phyloP scores from a whole-genome alignment of 768 basidiomycete species.

The Psilocybe cyanescens region DNA sequence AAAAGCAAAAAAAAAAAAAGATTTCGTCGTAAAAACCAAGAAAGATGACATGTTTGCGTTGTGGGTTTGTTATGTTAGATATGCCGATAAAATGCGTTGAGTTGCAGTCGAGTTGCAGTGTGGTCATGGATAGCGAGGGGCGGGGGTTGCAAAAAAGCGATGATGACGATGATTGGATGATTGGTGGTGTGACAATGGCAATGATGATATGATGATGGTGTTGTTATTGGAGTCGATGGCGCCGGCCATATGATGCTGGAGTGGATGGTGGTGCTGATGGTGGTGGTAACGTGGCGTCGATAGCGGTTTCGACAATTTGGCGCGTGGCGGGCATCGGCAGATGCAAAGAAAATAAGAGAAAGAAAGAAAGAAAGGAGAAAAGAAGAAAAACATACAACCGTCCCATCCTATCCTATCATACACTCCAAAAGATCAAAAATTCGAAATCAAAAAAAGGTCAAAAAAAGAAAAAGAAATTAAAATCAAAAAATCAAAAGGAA shows the following conservation, averaged over 20 bases:
- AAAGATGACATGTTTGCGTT: too few relatives aligned
- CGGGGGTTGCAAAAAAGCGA: too few relatives aligned
- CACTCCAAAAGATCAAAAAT: background rate
- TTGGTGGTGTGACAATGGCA: background rate
- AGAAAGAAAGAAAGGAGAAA: constrained; percentile 1
- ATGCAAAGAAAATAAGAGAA: constrained; percentile 3
- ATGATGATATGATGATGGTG: background rate
- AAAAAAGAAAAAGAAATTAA: background rate
- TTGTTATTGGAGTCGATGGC: background rate
- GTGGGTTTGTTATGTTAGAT: too few relatives aligned
- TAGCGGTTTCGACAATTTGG: background rate
- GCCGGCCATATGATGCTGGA: background rate
- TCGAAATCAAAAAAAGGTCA: background rate
- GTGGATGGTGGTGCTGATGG: background rate
- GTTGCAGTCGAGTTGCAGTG: too few relatives aligned
- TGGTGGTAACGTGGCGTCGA: background rate
- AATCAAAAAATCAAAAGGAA: constrained; percentile 1
- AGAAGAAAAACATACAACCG: background rate
- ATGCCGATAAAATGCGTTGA: too few relatives aligned
- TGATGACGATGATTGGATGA: background rate
- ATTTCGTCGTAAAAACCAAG: too few relatives aligned
- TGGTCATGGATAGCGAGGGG: too few relatives aligned
- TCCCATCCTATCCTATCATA: background rate
- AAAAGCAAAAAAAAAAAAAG: background rate
- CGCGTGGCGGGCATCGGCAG: background rate